A percentile compares a stretch with the other conserved stretches of the same genome.
Evolutionary conservation across 2,329 filamentous ascomycete species (phyloP).

Genomic region (Arthrobotrys conoides): DNA sequence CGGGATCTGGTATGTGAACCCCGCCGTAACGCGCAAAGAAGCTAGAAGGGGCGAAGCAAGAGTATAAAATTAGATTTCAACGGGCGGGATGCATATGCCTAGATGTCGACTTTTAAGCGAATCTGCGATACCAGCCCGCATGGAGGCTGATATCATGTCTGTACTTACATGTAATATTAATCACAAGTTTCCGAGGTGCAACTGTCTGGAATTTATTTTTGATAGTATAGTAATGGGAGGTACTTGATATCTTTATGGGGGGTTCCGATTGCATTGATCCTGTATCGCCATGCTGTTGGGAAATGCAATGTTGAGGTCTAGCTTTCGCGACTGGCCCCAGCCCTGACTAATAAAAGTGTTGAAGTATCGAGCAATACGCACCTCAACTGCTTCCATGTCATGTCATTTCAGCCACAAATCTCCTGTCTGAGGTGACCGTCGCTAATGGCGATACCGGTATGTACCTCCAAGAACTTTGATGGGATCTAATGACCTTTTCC

Average conservation of each 20-base stretch:
- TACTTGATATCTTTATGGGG: not conserved
- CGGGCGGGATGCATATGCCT: constrained; percentile 16
- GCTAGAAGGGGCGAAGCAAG: constrained; percentile 54
- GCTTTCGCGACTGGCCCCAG: too few relatives aligned
- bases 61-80: constrained; percentile 54
- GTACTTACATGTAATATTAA: not conserved
- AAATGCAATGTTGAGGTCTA: not conserved
- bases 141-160: not conserved
- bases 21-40: constrained; percentile 35
- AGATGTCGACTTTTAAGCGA: constrained; percentile 43
- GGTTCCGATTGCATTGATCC: not conserved
- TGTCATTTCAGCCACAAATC: constrained; percentile 34
- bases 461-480: constrained; percentile 3
- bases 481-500: constrained; percentile 5
- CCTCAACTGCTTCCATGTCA: not conserved
- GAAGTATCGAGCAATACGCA: too few relatives aligned
- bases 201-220: not conserved
- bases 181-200: constrained; percentile 43
- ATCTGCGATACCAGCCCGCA: constrained; percentile 30
- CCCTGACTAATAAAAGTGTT: not conserved
- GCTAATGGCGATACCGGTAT: constrained; percentile 28
- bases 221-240: not conserved
- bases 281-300: not conserved
- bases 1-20: constrained; percentile 47
- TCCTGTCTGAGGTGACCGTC: constrained; percentile 30